These are phyloP conservation scores for Colletotrichum liaoningense DNA, from an alignment of 2,329 filamentous ascomycete genomes.

Conservation along the genomic window DNA sequence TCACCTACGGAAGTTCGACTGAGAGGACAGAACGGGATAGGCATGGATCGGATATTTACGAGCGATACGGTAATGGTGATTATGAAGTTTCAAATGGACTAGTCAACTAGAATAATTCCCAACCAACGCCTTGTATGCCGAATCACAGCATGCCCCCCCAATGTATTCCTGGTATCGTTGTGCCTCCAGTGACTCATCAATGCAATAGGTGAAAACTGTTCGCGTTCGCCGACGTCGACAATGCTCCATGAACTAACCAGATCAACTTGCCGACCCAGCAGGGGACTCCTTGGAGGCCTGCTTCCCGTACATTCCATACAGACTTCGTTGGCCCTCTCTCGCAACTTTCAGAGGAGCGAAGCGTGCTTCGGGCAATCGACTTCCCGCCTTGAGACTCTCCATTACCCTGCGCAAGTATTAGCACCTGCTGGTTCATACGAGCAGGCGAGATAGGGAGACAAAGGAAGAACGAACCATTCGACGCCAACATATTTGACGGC, in stretches of 20 bases:
- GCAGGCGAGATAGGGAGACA: constrained; percentile 17
- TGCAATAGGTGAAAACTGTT: background rate
- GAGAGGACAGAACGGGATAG: too few species aligned
- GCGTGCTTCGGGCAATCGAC: constrained; percentile 77
- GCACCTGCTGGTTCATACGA: background rate
- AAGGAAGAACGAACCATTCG: constrained; percentile 72
- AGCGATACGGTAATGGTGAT: background rate
- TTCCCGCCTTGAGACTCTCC: constrained; percentile 83
- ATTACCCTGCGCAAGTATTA: constrained; percentile 68
- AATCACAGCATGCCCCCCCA: background rate
- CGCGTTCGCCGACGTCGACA: background rate
- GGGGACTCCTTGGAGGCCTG: background rate
- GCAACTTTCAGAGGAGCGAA: constrained; percentile 75
- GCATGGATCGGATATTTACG: background rate
- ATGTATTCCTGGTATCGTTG: constrained; percentile 10
- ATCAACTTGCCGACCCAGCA: background rate
- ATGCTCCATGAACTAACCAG: background rate
- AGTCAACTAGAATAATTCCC: background rate
- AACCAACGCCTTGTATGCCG: constrained; percentile 18
- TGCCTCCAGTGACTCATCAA: background rate
- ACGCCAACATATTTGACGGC: constrained; percentile 83
- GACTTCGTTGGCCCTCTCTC: constrained; percentile 71
- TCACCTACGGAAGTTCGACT: background rate
- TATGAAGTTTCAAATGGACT: background rate
- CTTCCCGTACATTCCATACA: constrained; percentile 61